Percentiles rank a stretch among this genome's conserved stretches.
Conservation (phyloP, 1,139 yeast species). For the Blastobotrys indianensis region DNA sequence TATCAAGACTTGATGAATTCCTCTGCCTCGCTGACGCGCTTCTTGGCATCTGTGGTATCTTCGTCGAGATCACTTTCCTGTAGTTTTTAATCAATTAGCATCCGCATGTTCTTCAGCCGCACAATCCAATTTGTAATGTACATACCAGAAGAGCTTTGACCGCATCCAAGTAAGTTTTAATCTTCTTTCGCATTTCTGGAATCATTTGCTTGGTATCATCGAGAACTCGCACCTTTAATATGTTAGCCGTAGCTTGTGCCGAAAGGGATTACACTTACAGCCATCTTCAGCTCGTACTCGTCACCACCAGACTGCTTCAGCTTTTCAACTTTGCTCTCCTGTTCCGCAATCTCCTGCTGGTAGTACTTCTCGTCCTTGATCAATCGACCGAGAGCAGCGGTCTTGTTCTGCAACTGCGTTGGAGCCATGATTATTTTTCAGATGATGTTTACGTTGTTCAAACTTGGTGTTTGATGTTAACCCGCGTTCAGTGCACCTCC, state of each 20-base stretch:
- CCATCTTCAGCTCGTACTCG: constrained; percentile 65
- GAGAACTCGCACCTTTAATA: constrained; percentile 43
- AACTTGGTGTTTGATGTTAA: too few species aligned
- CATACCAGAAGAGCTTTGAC: constrained; percentile 39
- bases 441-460: not conserved
- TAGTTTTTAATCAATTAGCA: not conserved
- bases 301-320: constrained; percentile 44
- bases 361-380: constrained; percentile 67
- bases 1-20: constrained; percentile 17
- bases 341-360: constrained; percentile 58
- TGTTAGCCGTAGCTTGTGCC: constrained; percentile 7
- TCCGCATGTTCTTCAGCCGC: not conserved
- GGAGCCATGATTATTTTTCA: constrained; percentile 53
- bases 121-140: constrained; percentile 4
- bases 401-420: constrained; percentile 66
- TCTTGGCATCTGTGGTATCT: constrained; percentile 41
- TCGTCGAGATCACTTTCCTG: constrained; percentile 45
- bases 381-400: constrained; percentile 65
- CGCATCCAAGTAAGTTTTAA: constrained; percentile 44
- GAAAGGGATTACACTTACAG: constrained; percentile 27
- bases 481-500: too few species aligned
- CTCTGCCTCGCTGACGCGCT: constrained; percentile 30
- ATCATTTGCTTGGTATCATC: constrained; percentile 65
- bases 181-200: constrained; percentile 53
- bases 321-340: constrained; percentile 43